Base-by-base conservation (phyloP, 2,329 filamentous ascomycete species). In the Torrubiella hemipterigena region DNA sequence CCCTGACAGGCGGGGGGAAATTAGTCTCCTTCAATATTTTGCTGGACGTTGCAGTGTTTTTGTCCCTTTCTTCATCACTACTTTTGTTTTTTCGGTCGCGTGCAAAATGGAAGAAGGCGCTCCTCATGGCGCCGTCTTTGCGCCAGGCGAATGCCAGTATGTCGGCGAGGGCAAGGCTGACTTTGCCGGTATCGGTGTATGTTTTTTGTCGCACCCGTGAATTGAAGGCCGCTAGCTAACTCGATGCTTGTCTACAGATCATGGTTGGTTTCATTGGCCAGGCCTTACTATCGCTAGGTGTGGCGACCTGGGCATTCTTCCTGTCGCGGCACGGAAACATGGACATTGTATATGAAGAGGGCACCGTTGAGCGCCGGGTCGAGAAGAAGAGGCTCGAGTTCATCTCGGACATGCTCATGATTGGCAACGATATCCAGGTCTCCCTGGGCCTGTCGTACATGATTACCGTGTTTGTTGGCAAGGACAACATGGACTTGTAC, bases 301-400 rank as follows among this genome's bases (percentile, higher is more conserved):
- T 54, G 18, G 44, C 50, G 1, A 34, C 41, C n/a, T 52, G 50
- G 47, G 50, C 50, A 21, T 52, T 53, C 36, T 47, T 52, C 41
- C 34, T 52, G 29, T 50, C 50, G 8, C 44, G 42, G 12, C 39
- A 43, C 23, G 45, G 45, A 26, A 41, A 40, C 13, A 42, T 55
- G 20, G 42, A 50, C 22, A 30, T 40, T 21, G 34, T 37, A 6
- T 44, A 47, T 27, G 38, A 44, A 7, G 44, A 49, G 16, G 50
- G 42, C 22, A 49, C 42, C 7, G 26, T 43, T 10, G 43, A 47
- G 34, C 42, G 41, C 32, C 40, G 32, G 14, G 42, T 48, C 27
- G 45, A 50, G 36, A 43, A 41, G 33, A 51, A 49, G 38, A 45
- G 50, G 13, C 38, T 54, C 15, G 41, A 49, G 17, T 46, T 50